These are phyloP conservation scores for Colletotrichum tofieldiae DNA, from an alignment of 2,329 filamentous ascomycete species.

Conservation along the genomic window DNA sequence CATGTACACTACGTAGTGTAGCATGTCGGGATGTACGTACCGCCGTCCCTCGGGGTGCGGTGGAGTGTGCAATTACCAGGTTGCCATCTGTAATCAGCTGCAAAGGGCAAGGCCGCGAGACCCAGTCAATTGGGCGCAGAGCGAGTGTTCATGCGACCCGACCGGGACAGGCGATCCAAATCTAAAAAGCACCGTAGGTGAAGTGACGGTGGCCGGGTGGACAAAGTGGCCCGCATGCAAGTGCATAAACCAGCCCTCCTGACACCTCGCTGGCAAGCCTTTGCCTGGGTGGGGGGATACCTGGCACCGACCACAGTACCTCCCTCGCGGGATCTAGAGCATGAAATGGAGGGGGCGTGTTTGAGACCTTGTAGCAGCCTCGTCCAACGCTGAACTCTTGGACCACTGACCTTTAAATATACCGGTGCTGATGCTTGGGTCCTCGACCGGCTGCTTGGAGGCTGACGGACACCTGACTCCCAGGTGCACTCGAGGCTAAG, in stretches of 20 bases:
- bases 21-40: too few relatives aligned
- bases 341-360: slow-evolving; percentile 34
- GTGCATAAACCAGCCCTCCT: slow-evolving; percentile 39
- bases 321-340: slow-evolving; percentile 20
- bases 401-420: slow-evolving; percentile 19
- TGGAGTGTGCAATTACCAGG: slow-evolving; percentile 43
- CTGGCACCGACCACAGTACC: not conserved
- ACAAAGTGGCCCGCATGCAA: slow-evolving; percentile 28
- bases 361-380: slow-evolving; percentile 41
- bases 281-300: not conserved
- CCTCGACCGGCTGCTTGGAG: not conserved
- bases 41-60: slow-evolving; percentile 1
- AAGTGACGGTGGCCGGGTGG: not conserved
- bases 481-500: slow-evolving; percentile 1
- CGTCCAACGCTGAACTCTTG: slow-evolving; percentile 12
- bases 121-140: slow-evolving; percentile 42
- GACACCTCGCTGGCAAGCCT: slow-evolving; percentile 22
- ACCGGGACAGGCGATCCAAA: slow-evolving; percentile 44
- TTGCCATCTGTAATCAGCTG: slow-evolving; percentile 43
- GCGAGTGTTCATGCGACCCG: slow-evolving; percentile 41
- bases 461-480: not conserved
- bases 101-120: slow-evolving; percentile 36
- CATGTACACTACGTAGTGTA: not conserved
- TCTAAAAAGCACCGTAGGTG: slow-evolving; percentile 34
- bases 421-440: not conserved